phyloP scores from a whole-genome alignment of 202 grass and related monocot species.

The Miscanthus sacchariflorus region DNA sequence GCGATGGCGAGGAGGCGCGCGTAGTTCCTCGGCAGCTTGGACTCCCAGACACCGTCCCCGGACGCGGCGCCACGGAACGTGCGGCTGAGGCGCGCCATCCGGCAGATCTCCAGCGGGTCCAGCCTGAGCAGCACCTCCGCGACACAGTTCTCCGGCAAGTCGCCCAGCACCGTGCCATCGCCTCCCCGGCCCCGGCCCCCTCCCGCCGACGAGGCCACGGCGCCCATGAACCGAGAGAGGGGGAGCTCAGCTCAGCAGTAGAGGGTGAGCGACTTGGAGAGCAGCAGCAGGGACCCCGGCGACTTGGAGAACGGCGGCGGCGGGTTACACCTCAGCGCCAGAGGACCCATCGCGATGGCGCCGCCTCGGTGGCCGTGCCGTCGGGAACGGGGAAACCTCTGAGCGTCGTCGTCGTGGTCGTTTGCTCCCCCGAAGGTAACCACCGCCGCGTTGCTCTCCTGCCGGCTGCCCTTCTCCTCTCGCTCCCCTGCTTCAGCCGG shows the following conservation, averaged over 20 bases:
- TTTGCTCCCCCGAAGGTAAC: neutral
- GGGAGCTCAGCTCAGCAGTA: constrained; percentile 45
- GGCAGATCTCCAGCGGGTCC: constrained; percentile 81
- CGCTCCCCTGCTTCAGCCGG: neutral
- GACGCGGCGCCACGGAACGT: constrained; percentile 78
- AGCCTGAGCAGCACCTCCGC: constrained; percentile 92
- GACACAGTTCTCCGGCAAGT: constrained; percentile 87
- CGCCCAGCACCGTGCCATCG: constrained; percentile 60
- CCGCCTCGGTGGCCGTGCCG: constrained; percentile 45
- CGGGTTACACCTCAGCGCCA: constrained; percentile 53
- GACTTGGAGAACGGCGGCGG: constrained; percentile 59
- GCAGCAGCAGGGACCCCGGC: constrained; percentile 73
- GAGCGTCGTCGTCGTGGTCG: constrained; percentile 10
- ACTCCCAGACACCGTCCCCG: constrained; percentile 79
- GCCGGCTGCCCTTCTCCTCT: neutral
- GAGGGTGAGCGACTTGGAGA: constrained; percentile 90
- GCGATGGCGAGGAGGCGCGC: constrained; percentile 60
- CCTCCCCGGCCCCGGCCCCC: constrained; percentile 21
- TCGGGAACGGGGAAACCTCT: constrained; percentile 10
- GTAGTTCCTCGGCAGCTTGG: constrained; percentile 93
- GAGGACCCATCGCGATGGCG: constrained; percentile 56
- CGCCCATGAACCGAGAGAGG: constrained; percentile 64
- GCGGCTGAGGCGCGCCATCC: constrained; percentile 75
- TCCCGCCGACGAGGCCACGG: constrained; percentile 45
- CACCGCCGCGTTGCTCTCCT: neutral